These are phyloP conservation scores for Hordeum vulgare DNA, from an alignment of 176 grass and related monocot species.

Conservation along the genomic window DNA sequence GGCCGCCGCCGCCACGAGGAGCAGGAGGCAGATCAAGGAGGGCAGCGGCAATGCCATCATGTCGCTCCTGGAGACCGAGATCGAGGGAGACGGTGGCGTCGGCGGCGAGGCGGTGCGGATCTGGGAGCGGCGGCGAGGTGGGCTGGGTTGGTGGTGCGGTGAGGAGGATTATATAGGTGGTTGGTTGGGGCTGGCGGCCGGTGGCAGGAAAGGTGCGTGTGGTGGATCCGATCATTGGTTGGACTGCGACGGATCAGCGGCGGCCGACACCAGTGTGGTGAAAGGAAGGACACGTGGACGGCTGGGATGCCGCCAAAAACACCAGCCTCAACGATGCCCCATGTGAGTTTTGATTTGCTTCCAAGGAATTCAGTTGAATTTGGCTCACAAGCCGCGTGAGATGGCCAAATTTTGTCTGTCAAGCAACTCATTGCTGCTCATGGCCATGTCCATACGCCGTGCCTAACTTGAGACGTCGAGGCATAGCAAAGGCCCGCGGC, in stretches of 20 bases:
- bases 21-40: background rate
- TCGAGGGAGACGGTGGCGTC: background rate
- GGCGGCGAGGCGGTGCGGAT: background rate
- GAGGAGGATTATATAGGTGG: background rate
- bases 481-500: too few species aligned
- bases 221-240: background rate
- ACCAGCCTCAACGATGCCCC: background rate
- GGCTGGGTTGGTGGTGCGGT: background rate
- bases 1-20: background rate
- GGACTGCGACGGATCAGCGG: background rate
- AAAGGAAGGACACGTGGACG: background rate
- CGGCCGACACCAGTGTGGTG: background rate
- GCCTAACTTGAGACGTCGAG: too few species aligned
- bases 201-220: background rate
- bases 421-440: too few species aligned
- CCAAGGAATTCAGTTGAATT: background rate
- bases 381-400: background rate
- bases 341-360: background rate
- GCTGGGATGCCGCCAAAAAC: rapidly evolving
- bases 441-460: too few species aligned
- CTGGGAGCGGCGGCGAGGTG: background rate
- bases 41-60: constrained; percentile 23
- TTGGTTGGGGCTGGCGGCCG: background rate
- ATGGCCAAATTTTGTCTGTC: background rate
- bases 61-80: background rate